Base-by-base conservation (phyloP, 371 early-diverging fungal genomes). In the Syncephalis fuscata region DNA sequence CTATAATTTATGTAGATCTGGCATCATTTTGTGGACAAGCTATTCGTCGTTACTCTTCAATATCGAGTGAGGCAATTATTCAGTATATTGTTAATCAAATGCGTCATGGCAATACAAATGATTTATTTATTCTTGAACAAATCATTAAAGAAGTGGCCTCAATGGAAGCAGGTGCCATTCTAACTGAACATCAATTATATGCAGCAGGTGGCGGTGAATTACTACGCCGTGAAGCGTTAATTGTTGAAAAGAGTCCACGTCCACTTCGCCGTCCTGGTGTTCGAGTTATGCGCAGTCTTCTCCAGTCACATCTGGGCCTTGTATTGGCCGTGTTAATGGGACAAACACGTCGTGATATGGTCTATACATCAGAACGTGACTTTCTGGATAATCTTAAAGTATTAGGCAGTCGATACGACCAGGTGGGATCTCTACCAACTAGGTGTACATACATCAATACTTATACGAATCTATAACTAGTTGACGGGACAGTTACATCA, bases 91-190 rank as follows among this genome's bases (percentile, higher is more conserved):
- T 68, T n/a, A 67, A 67, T 48, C 80, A 80, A 45, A 59, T 87
- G 19, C 65, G 62, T 15, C 32, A 54, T 22, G 59, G 67, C 27
- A 69, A 73, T 26, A 54, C 73, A 2, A 64, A 49, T 42, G 74
- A 74, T 48, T 48, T 74, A 27, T 23, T 24, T 15, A 36, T 50
- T 44, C 27, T 44, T 9, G 70, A 75, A n/a, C 84, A 88, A 52
- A 61, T 88, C 11, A 63, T 89, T 5, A 67, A 70, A 10, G 73
- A 75, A 48, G 74, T 86, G 74, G 67, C 72, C n/a, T 85, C 85
- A 20, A 67, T 85, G 23, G 74, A 80, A 47, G 66, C 70, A 3
- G 57, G 70, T 2, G 79, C 61, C 9, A 70, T 68, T 0, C 48
- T 69, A 25, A 68, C 67, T 2, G 68, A 71, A 22, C 55, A 64